Base-by-base conservation (phyloP, 2,329 filamentous ascomycete species). In the Plenodomus tracheiphilus region DNA sequence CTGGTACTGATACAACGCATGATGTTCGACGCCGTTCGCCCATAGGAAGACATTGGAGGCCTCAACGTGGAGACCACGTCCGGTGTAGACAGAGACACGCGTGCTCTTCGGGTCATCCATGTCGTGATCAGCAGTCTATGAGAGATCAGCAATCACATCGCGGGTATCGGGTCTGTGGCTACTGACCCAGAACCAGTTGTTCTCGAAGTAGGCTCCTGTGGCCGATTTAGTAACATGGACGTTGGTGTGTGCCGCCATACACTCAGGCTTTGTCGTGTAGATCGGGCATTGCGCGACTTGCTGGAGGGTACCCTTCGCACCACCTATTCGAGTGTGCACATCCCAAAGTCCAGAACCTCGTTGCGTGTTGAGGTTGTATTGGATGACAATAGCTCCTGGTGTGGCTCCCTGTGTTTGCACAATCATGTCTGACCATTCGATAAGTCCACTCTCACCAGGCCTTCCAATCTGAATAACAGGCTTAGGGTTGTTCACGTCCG, bases 321-420 rank as follows among this genome's bases (percentile, higher is more conserved):
- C 91, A 57, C 90, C 91, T 61, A 96, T 82, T 55, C 91, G 88
- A 72, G 91, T 86, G 76, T 96, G 91, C 3, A 92, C 87, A 65
- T 96, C 91, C 87, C 90, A 96, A 73, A 95, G 81, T 41, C 84
- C 91, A 11, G 85, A 85, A 1, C 69, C 69, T 13, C 55, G 58
- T 2, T 54, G 40, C 2, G 62, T 60, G 32, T 61, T 79, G 25
- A 92, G 74, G 67, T 93, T 92, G 79, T 86, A 91, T 65, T 92
- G 80, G 50, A 92, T 84, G 9, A 91, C 74, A 9, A 85, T 77
- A 4, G 88, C 89, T 11, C 89, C 89, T 0, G 85, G 79, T 2
- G 85, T 79, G n/a, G 85, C 72, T 5, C 88, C 88, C 51, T 83
- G 80, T 0, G 87, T 91, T 39, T 84, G 83, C 8, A 93, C 79